phyloP scores from a whole-genome alignment of 352 stramenopile genomes.

The Pythium coloratum region DNA sequence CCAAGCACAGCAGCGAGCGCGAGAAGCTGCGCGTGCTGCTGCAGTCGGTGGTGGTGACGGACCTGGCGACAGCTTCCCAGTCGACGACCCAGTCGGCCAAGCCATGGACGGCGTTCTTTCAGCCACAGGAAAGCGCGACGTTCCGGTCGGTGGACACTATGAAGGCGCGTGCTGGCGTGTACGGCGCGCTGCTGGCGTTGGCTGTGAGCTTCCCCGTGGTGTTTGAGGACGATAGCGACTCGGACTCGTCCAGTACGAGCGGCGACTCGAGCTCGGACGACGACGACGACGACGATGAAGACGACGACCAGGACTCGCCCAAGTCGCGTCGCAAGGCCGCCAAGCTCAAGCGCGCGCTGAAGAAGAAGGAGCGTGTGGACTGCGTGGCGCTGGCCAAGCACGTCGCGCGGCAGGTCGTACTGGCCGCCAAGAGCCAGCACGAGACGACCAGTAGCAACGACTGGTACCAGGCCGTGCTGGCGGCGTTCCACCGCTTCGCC shows the following conservation, averaged over 20 bases:
- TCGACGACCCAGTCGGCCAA: slow-evolving; percentile 14
- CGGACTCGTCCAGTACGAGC: slow-evolving; percentile 31
- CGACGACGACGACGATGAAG: slow-evolving; percentile 31
- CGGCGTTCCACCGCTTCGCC: slow-evolving; percentile 38
- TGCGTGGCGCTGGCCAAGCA: slow-evolving; percentile 38
- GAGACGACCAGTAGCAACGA: slow-evolving; percentile 9
- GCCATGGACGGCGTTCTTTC: slow-evolving; percentile 58
- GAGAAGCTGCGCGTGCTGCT: slow-evolving; percentile 42
- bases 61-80: slow-evolving; percentile 18
- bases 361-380: slow-evolving; percentile 37
- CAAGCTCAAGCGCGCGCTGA: slow-evolving; percentile 16
- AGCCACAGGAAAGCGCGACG: slow-evolving; percentile 34
- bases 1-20: slow-evolving; percentile 31
- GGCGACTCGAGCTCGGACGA: slow-evolving; percentile 42
- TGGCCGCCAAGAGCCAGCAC: slow-evolving; percentile 7
- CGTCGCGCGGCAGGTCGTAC: slow-evolving; percentile 24
- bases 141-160: slow-evolving; percentile 37
- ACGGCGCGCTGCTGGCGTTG: slow-evolving; percentile 43
- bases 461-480: slow-evolving; percentile 50
- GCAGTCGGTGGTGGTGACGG: slow-evolving; percentile 43
- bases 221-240: slow-evolving; percentile 30
- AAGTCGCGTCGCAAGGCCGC: slow-evolving; percentile 24
- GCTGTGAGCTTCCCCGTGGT: slow-evolving; percentile 56
- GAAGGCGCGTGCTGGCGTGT: slow-evolving; percentile 52
- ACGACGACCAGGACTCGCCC: slow-evolving; percentile 11